Base-by-base conservation (phyloP, 495 filamentous ascomycete genomes). In the Penicillium coffeae region DNA sequence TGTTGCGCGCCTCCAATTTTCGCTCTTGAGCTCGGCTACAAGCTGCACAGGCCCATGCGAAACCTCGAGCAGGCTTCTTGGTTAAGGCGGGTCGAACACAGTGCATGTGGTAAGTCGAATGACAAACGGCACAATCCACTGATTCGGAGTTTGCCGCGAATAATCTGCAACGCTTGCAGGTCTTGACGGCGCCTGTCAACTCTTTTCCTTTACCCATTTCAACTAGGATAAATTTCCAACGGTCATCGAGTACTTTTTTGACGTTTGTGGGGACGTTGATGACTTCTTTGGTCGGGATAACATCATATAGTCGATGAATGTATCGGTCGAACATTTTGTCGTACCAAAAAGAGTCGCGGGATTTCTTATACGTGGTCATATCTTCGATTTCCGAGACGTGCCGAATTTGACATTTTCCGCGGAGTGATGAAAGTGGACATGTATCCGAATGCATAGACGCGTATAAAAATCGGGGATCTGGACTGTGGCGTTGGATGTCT, bases 401-500 rank as follows among this genome's bases (percentile, higher is more conserved):
- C 52, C 76, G 76, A 63, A 99, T 90, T 50, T 82, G 76, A 62
- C 93, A 97, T 70, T 91, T 95, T 42, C 93, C 93, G 55, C 93
- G 89, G 50, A 99, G 73, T 21, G 93, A 86, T 42, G 89, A 86
- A 51, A 99, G 77, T 36, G 94, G 94, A 62, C 89, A 95, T 42
- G 87, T 88, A 68, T 99, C 94, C 21, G 93, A 96, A 59, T 99
- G 93, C 93, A 99, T 99, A 9, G 92, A 95, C 42, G 89, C 90
- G 69, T 91, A 97, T 21, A 97, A 79, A 52, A 89, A 74, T 47
- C 93, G 84, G 43, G 86, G 89, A 70, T 99, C 93, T 55, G 86
- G 85, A 53, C 87, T 85, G 65, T 90, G 91, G 38, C 89, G 87
- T 51, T 88, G 88, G 47, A 99, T 94, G 64, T 99, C 93, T 69